A percentile compares a stretch with the other conserved stretches of the same genome.
phyloP scores from a whole-genome alignment of 257 asterid genomes.

The Nicotiana knightiana region DNA sequence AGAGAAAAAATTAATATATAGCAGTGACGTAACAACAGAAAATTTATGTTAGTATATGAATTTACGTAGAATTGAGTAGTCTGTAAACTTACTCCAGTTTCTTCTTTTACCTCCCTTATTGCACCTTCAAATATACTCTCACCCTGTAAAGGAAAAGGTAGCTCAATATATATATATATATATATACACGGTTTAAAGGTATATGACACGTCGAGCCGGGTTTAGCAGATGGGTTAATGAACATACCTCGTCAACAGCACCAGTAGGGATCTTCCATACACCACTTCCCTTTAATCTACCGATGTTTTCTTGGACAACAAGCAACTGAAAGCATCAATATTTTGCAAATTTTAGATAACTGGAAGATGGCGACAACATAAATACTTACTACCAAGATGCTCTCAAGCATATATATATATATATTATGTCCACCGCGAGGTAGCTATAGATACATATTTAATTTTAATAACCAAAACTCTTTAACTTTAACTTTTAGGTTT shows the following conservation, averaged over 20 bases:
- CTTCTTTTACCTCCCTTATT: constrained; percentile 73
- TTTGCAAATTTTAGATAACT: not conserved
- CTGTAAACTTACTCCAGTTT: constrained; percentile 58
- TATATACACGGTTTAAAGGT: too few relatives aligned
- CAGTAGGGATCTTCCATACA: constrained; percentile 80
- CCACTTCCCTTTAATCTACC: constrained; percentile 51
- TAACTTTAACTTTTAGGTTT: not conserved
- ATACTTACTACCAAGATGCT: not conserved
- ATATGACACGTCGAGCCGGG: not conserved
- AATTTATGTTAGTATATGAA: not conserved
- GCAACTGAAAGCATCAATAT: constrained; percentile 39
- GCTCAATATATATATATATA: not conserved
- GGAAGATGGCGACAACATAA: not conserved
- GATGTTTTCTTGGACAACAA: constrained; percentile 63
- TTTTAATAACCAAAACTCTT: not conserved
- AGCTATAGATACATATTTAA: not conserved
- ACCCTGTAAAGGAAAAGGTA: constrained; percentile 38
- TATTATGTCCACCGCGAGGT: not conserved
- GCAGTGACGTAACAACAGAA: not conserved
- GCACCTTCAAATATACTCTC: constrained; percentile 63
- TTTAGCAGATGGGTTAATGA: too few relatives aligned
- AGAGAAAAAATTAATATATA: not conserved
- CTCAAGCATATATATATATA: too few relatives aligned
- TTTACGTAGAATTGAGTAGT: not conserved
- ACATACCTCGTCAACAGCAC: constrained; percentile 54